Base-by-base conservation (phyloP, 805 yeast species). In the Citeromyces nyonsensis region DNA sequence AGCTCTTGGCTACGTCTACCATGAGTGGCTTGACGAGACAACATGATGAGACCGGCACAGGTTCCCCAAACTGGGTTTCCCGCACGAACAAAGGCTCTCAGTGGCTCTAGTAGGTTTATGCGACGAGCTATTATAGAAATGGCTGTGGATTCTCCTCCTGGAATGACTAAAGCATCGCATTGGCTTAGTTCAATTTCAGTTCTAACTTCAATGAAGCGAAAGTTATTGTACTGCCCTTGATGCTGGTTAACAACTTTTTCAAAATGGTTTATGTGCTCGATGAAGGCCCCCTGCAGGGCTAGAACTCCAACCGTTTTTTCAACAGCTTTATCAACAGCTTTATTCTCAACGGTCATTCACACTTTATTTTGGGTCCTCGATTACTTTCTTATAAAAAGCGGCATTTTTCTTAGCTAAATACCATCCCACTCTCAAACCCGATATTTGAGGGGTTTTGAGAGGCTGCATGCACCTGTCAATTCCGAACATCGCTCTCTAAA, bases 231-330 rank as follows among this genome's bases (percentile, higher is more conserved):
- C 1, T 44, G 33, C 40, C 61, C 55, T 9, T 50, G 44, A 3
- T 35, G 33, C 13, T 27, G 29, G 8, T 12, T 7, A 28, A 52
- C 30, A 35, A 72, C 49, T 11, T 44, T 38, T 11, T 59, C 44
- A 27, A 79, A 52, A 43, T 66, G 70, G 3, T 57, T 49, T 5
- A 74, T 52, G 47, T 80, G 93, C 44, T 80, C 93, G 11, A 56
- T 48, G 45, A 78, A 81, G 0, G 91, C 86, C 5, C 93, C 93
- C 47, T 80, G 93, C 12, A 80, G 60, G 1, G 88, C 81, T 33
- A 81, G 51, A 1, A 81, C 85, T 3, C 93, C 93, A 8, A 80
- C 59, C 6, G 22, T 18, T 18, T 18, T 18, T 5, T 18, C 22
- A 7, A 7, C n/a, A n/a, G n/a, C n/a, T n/a, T n/a, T n/a, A n/a